phyloP scores from a whole-genome alignment of 2,329 filamentous ascomycete species.

The Scedosporium minutisporum region DNA sequence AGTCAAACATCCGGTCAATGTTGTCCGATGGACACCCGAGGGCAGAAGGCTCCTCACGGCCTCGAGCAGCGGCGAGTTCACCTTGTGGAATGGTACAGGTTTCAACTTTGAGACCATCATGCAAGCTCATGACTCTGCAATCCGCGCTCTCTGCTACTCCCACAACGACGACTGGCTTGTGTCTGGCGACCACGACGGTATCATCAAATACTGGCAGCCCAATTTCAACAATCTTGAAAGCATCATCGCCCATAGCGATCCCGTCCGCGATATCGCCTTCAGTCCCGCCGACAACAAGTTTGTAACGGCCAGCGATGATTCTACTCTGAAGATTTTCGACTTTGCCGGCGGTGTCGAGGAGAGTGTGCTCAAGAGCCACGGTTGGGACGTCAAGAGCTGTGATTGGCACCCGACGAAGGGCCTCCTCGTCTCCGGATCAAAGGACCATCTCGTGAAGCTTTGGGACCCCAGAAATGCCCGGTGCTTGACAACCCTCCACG shows the following conservation, averaged over 20 bases:
- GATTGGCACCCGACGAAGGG: conserved; percentile 98
- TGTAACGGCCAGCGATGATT: conserved; percentile 90
- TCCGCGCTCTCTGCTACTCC: conserved; percentile 76
- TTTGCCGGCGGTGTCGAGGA: conserved; percentile 82
- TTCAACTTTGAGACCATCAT: conserved; percentile 99
- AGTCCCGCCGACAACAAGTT: conserved; percentile 93
- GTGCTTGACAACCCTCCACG: conserved; percentile 87
- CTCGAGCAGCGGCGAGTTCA: conserved; percentile 95
- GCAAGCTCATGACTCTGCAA: conserved; percentile 88
- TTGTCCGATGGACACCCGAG: conserved; percentile 96
- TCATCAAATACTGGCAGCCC: conserved; percentile 97
- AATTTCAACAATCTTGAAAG: conserved; percentile 99
- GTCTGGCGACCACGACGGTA: conserved; percentile 87
- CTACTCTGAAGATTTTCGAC: conserved; percentile 88
- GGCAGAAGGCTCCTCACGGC: conserved; percentile 84
- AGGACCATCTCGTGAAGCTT: conserved; percentile 93
- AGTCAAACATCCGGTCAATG: conserved; percentile 93
- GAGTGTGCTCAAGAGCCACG: conserved; percentile 78
- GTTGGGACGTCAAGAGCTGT: conserved; percentile 94
- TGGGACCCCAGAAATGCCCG: conserved; percentile 93
- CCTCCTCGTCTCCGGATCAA: conserved; percentile 87
- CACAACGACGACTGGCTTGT: conserved; percentile 96
- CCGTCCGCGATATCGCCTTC: conserved; percentile 85
- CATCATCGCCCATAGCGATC: conserved; percentile 81
- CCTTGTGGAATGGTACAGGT: conserved; percentile 94